Evolutionary conservation across 73 alveolate species (phyloP).

Genomic region (Stentor coeruleus): DNA sequence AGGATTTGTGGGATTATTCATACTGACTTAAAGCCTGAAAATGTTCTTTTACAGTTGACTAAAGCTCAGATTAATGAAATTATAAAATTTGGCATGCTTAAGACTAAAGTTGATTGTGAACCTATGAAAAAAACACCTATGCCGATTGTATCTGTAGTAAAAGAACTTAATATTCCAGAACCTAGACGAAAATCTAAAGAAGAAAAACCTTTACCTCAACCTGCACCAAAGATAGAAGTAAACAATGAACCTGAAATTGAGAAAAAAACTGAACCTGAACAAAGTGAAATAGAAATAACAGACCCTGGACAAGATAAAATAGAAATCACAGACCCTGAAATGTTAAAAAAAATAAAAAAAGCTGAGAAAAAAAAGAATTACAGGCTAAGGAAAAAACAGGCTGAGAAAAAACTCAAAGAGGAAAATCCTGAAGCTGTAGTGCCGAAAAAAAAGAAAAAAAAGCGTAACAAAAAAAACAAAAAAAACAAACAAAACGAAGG

Average conservation of each 20-base stretch:
- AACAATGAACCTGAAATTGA: constrained; percentile 5
- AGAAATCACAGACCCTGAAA: background rate
- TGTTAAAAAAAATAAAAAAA: background rate
- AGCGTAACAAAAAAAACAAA: background rate
- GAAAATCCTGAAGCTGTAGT: background rate
- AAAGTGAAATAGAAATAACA: background rate
- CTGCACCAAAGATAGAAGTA: background rate
- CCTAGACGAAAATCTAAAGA: background rate
- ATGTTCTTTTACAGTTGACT: constrained; percentile 57
- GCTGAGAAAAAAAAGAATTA: background rate
- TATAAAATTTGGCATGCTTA: constrained; percentile 21
- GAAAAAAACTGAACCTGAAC: background rate
- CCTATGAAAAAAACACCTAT: background rate
- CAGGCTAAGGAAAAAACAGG: constrained; percentile 16
- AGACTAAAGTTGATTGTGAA: constrained; percentile 3
- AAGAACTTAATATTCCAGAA: background rate
- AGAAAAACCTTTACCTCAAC: background rate
- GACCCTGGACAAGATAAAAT: background rate
- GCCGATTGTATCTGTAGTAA: background rate
- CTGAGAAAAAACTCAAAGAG: background rate
- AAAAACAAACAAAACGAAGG: constrained; percentile 9
- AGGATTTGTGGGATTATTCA: constrained; percentile 93
- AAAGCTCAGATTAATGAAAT: constrained; percentile 27
- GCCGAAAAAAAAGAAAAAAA: constrained; percentile 3
- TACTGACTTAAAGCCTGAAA: constrained; percentile 97